Conservation (phyloP, 2,329 filamentous ascomycete species). For the Trichoderma hamatum region DNA sequence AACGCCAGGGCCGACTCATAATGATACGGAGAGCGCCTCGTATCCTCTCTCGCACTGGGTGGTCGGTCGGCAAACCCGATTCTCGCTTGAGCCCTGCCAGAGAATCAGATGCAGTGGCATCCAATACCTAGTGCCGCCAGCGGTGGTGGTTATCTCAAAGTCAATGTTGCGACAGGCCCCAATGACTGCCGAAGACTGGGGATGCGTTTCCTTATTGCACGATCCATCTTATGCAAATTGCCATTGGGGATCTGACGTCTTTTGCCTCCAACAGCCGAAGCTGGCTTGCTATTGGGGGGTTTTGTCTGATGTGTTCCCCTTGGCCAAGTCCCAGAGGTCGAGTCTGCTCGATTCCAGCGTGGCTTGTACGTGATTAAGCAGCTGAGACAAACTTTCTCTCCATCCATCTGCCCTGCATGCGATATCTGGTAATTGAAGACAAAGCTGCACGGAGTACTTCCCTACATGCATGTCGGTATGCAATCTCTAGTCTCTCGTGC, state of each 20-base stretch:
- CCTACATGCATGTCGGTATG: not conserved
- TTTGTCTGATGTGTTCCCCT: not conserved
- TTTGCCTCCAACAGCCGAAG: not conserved
- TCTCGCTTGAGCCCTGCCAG: not conserved
- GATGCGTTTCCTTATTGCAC: not conserved
- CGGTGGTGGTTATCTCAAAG: not conserved
- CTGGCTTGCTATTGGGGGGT: not conserved
- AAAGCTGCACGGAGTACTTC: not conserved
- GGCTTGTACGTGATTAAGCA: not conserved
- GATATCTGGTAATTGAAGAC: not conserved
- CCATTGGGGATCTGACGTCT: not conserved
- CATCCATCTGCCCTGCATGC: too few relatives aligned
- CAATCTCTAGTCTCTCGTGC: not conserved
- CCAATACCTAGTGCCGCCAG: not conserved
- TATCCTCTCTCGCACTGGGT: constrained; percentile 1
- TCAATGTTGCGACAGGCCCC: not conserved
- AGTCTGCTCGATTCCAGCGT: not conserved
- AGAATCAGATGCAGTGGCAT: not conserved
- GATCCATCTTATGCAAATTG: not conserved
- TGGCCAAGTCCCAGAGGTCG: not conserved
- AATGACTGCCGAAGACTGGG: not conserved
- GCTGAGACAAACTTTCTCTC: not conserved
- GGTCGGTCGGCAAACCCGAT: not conserved
- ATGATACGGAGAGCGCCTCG: not conserved
- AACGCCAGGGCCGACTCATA: not conserved